These are phyloP conservation scores for Sporothrix mexicana DNA, from an alignment of 2,329 filamentous ascomycete genomes.

Conservation along the genomic window DNA sequence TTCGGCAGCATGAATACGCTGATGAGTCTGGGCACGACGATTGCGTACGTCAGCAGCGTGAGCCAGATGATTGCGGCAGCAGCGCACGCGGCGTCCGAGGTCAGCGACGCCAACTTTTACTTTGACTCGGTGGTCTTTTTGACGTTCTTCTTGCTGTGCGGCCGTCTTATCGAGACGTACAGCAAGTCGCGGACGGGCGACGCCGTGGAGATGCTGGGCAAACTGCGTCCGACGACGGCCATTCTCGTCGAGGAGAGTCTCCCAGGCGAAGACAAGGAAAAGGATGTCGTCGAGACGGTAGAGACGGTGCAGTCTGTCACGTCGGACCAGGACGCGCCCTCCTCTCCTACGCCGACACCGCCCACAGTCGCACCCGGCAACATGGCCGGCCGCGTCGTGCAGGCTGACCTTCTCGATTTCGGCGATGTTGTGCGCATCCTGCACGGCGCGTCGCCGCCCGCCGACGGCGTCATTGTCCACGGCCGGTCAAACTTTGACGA, in stretches of 20 bases:
- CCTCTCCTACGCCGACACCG: neutral
- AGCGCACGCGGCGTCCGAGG: constrained; percentile 47
- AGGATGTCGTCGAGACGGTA: constrained; percentile 40
- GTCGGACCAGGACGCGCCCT: neutral
- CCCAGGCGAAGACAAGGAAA: constrained; percentile 37
- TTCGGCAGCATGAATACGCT: constrained; percentile 98
- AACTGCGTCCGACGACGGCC: constrained; percentile 77
- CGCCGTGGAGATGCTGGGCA: constrained; percentile 79
- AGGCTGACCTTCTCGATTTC: constrained; percentile 74
- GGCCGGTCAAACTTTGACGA: constrained; percentile 80
- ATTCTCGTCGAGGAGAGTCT: constrained; percentile 63
- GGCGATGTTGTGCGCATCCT: constrained; percentile 77
- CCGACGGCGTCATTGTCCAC: constrained; percentile 72
- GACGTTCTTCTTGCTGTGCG: constrained; percentile 81
- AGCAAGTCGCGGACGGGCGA: constrained; percentile 91
- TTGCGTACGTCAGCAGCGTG: constrained; percentile 84
- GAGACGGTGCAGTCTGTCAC: constrained; percentile 39
- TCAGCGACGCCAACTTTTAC: constrained; percentile 67
- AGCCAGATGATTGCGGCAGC: constrained; percentile 74
- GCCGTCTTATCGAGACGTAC: constrained; percentile 81
- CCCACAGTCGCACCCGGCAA: neutral
- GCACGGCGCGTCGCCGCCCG: constrained; percentile 82
- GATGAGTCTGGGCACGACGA: constrained; percentile 84
- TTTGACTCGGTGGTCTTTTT: constrained; percentile 94
- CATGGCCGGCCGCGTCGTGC: constrained; percentile 43